Percentiles rank a stretch among this genome's conserved stretches.
Evolutionary conservation across 306 rosid species (phyloP).

Genomic region (Fragaria nilgerrensis): DNA sequence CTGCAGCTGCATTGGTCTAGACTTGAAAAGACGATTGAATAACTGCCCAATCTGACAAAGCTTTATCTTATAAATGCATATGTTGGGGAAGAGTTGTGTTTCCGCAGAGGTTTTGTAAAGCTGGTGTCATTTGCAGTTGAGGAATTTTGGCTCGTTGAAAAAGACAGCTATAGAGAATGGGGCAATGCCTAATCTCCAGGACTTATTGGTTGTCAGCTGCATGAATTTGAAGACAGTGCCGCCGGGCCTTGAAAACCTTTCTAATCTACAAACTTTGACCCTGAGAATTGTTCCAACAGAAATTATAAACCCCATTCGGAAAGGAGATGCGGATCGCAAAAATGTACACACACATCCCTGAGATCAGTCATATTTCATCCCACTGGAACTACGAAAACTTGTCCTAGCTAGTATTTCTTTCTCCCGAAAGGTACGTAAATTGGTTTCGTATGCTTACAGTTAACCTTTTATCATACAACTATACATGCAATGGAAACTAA

Average conservation of each 20-base stretch:
- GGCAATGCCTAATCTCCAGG: too few species aligned
- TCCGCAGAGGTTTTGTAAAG: background rate
- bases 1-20: too few species aligned
- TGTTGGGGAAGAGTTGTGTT: background rate
- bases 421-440: too few species aligned
- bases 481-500: too few species aligned
- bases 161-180: too few species aligned
- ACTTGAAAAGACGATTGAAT: too few species aligned
- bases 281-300: accelerated
- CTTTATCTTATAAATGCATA: background rate
- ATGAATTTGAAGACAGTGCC: background rate
- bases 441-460: too few species aligned
- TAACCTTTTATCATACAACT: too few species aligned
- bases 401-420: too few species aligned
- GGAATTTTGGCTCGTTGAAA: background rate
- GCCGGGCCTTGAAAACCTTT: background rate
- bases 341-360: background rate
- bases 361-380: background rate
- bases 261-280: background rate
- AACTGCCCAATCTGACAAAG: background rate
- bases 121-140: background rate
- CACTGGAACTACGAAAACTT: background rate
- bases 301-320: background rate
- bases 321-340: background rate
- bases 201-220: accelerated